Conservation (phyloP, 1,284 basidiomycete species). For the Fomitopsis palustris region DNA sequence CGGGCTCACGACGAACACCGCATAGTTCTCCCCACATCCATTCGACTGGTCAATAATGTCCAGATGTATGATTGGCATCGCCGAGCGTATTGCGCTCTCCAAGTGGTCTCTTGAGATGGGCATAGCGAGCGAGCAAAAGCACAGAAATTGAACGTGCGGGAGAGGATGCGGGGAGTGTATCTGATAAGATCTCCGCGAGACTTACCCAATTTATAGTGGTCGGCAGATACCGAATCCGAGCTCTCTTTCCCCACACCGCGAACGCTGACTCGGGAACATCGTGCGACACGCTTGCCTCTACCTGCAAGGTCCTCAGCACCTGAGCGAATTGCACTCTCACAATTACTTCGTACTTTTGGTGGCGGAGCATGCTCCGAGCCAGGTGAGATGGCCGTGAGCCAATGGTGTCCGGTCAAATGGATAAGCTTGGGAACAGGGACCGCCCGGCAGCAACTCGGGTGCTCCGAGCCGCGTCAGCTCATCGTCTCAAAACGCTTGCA, state of each 20-base stretch:
- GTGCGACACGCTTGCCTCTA: neutral
- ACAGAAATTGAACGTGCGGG: neutral
- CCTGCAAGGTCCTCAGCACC: neutral
- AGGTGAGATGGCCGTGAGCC: neutral
- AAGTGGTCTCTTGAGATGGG: slow-evolving; percentile 53
- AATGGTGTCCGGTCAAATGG: neutral
- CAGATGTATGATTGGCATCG: slow-evolving; percentile 59
- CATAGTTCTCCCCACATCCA: slow-evolving; percentile 76
- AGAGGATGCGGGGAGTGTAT: neutral
- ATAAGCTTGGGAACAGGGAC: neutral
- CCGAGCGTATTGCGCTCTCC: slow-evolving; percentile 55
- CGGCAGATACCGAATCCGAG: neutral
- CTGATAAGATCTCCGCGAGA: slow-evolving; percentile 6
- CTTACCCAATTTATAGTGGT: neutral
- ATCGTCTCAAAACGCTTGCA: neutral
- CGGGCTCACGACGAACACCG: slow-evolving; percentile 71
- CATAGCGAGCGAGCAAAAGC: slow-evolving; percentile 36
- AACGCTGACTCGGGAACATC: neutral
- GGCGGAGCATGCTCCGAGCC: neutral
- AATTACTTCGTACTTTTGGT: neutral
- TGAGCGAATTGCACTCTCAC: neutral
- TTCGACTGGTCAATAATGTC: slow-evolving; percentile 73
- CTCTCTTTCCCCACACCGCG: neutral
- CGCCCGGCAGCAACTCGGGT: neutral
- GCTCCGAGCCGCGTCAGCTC: neutral